Conservation (phyloP, 2,329 filamentous ascomycete genomes). For the Paecilomyces formosus region DNA sequence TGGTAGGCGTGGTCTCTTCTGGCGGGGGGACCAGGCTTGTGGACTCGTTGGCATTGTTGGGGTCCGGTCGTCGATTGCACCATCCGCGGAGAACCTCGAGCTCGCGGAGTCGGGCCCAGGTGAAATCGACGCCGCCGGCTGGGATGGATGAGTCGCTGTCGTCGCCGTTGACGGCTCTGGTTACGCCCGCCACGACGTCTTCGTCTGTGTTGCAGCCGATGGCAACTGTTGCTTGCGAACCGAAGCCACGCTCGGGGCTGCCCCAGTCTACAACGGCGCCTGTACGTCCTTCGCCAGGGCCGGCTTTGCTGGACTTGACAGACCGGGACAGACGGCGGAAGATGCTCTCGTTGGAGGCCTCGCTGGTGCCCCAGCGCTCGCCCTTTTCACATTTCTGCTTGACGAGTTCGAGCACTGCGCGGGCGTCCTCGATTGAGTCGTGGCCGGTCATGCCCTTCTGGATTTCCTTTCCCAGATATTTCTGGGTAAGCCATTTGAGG, state of each 20-base stretch:
- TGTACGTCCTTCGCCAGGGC: constrained; percentile 22
- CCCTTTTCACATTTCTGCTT: constrained; percentile 96
- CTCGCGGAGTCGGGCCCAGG: constrained; percentile 56
- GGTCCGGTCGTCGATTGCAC: constrained; percentile 46
- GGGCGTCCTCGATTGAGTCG: constrained; percentile 87
- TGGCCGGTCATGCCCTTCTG: constrained; percentile 76
- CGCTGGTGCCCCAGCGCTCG: constrained; percentile 72
- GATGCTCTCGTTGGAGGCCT: constrained; percentile 74
- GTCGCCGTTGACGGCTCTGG: constrained; percentile 45
- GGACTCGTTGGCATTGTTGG: constrained; percentile 36
- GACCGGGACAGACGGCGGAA: constrained; percentile 71
- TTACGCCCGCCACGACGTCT: constrained; percentile 50
- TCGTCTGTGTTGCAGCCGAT: constrained; percentile 52
- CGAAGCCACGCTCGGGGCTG: constrained; percentile 59
- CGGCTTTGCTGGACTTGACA: constrained; percentile 31
- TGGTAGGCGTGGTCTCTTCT: constrained; percentile 16
- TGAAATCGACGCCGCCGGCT: constrained; percentile 51
- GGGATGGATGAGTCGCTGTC: constrained; percentile 37
- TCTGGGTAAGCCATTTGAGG: constrained; percentile 80
- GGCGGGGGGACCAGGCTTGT: constrained; percentile 17
- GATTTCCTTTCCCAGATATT: constrained; percentile 79
- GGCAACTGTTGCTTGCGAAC: constrained; percentile 47
- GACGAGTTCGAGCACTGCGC: constrained; percentile 82
- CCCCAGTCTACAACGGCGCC: constrained; percentile 80
- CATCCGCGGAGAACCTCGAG: constrained; percentile 54